Conservation (phyloP, 176 grass and related monocot genomes). For the Cocos nucifera region DNA sequence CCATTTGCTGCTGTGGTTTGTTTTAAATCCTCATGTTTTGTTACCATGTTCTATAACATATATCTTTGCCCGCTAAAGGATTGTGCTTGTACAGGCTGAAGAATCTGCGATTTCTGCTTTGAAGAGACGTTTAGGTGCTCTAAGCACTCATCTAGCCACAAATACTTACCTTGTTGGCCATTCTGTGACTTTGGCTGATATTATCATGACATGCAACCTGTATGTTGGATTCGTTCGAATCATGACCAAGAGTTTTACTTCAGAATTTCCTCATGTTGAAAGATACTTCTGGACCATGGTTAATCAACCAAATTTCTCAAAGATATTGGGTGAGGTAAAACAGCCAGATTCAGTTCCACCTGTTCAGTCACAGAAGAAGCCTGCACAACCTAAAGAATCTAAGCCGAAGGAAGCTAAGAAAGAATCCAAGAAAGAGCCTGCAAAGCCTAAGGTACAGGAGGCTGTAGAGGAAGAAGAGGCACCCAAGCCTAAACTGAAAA, state of each 20-base stretch:
- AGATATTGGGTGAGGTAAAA: constrained; percentile 51
- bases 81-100: constrained; percentile 32
- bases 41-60: neutral
- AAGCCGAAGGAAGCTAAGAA: constrained; percentile 65
- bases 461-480: constrained; percentile 48
- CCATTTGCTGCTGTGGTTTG: constrained; percentile 36
- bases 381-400: constrained; percentile 50
- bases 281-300: constrained; percentile 89
- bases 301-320: constrained; percentile 69
- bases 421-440: constrained; percentile 41
- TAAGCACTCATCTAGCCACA: constrained; percentile 62
- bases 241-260: constrained; percentile 68
- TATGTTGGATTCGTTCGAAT: constrained; percentile 34
- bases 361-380: constrained; percentile 34
- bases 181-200: constrained; percentile 67
- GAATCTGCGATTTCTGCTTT: constrained; percentile 37
- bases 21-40: neutral
- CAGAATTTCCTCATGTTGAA: constrained; percentile 71
- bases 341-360: constrained; percentile 50
- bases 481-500: constrained; percentile 75
- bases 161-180: constrained; percentile 72
- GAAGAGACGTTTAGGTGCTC: constrained; percentile 57
- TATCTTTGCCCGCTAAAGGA: too few species aligned
- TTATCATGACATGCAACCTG: constrained; percentile 74
- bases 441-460: constrained; percentile 41